These are phyloP conservation scores for Puccinia hordei DNA, from an alignment of 1,284 basidiomycete species.

Conservation along the genomic window DNA sequence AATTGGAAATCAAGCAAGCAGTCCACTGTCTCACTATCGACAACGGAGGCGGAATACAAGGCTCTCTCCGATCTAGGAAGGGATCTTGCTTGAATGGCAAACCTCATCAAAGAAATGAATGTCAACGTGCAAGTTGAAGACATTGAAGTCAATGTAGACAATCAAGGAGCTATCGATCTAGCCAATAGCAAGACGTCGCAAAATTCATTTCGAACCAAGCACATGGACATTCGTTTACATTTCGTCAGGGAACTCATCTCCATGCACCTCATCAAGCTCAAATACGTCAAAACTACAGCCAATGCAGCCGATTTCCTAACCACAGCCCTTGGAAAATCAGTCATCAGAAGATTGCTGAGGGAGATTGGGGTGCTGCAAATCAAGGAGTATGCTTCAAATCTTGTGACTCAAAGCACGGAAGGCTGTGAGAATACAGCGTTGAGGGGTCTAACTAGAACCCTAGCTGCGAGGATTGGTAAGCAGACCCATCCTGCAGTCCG, in stretches of 20 bases:
- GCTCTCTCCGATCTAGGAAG: neutral
- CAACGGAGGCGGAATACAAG: slow-evolving; percentile 17
- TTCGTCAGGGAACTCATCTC: neutral
- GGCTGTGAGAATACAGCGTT: neutral
- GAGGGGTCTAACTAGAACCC: no score
- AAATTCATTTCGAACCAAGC: neutral
- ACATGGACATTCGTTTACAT: neutral
- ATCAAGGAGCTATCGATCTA: neutral
- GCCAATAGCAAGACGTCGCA: neutral
- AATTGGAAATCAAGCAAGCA: slow-evolving; percentile 2
- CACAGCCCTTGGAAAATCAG: neutral
- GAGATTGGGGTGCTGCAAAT: neutral
- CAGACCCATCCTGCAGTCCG: no score
- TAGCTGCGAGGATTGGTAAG: no score
- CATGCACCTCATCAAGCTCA: neutral
- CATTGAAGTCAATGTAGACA: neutral
- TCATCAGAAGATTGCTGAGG: neutral
- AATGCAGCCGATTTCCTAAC: neutral
- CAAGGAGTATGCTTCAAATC: neutral
- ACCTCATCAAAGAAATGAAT: neutral
- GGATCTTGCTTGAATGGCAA: slow-evolving; percentile 3
- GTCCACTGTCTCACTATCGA: neutral
- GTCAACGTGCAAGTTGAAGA: neutral
- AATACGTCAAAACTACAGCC: neutral
- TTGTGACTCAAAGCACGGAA: neutral